Evolutionary conservation across 2,329 filamentous ascomycete genomes (phyloP), one percentile per base, ranked within the genome.

Genomic region (Pseudonectria buxi): DNA sequence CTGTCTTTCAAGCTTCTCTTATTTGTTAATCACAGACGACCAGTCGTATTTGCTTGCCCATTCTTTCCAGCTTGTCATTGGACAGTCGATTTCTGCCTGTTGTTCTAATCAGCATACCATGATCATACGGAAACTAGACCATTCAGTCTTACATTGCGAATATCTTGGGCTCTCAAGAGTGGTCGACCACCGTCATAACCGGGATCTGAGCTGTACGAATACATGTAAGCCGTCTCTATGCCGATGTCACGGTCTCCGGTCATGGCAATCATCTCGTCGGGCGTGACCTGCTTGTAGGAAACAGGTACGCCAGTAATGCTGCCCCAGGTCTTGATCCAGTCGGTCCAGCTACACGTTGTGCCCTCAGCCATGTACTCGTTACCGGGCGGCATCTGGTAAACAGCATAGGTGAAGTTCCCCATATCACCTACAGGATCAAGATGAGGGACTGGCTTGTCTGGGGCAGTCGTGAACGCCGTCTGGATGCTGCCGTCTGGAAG

Each of bases 351-450:
- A 47, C 64, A 67, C 4, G 51, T 59, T 4, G 65, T 61, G 3
- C 68, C 68, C 22, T 56, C 65, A 0, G 68, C 69, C 61, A 74
- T 69, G 46, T 72, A 73, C 2, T 54, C 50, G 30, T 67, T 67
- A 2, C 68, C 68, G 0, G 69, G 61, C 0, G 67, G 63, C 65
- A 72, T 69, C 40, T 71, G 62, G 30, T 59, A 62, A 2, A 73
- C 67, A 10, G 67, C 69, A 32, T 69, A 70, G 11, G 63, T 60
- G 32, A 72, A 70, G 44, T 56, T 64, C 0, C 69, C 69, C 50
- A 63, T 61, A 40, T 74, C 69, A 3, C 52, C 51, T n/a, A 62
- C 62, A 6, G 71, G 65, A 12, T 64, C 62, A 1, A 73, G 49
- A 30, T 74, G 70, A 4, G 68, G 69, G 1, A 66, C 48, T 1